Evolutionary conservation across 148 eudicot species (phyloP).

Genomic region (Heliamphora exappendiculata): DNA sequence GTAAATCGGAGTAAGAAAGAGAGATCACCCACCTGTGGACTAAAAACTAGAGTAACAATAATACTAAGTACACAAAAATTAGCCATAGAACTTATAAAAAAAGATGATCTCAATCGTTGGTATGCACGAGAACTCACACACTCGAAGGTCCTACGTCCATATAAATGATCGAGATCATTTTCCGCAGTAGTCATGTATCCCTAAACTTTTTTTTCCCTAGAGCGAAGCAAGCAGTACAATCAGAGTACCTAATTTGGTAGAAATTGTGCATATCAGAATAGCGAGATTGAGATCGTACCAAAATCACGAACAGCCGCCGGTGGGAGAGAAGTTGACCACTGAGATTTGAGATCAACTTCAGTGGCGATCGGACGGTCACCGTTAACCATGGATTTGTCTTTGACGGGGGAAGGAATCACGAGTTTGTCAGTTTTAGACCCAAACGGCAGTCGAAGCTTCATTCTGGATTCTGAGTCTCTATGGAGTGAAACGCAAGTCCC

Average conservation of each 20-base stretch:
- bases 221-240: no score
- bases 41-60: no score
- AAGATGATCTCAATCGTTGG: background rate
- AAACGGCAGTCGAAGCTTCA: slow-evolving; percentile 12
- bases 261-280: background rate
- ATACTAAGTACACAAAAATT: no score
- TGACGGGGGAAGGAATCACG: slow-evolving; percentile 20
- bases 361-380: slow-evolving; percentile 3
- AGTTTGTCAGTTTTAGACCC: slow-evolving; percentile 18
- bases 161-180: background rate
- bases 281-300: slow-evolving; percentile 18
- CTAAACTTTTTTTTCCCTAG: no score
- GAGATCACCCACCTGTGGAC: no score
- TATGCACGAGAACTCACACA: background rate
- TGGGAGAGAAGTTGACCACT: slow-evolving; percentile 11
- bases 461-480: slow-evolving; percentile 14
- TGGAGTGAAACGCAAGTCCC: slow-evolving; percentile 31
- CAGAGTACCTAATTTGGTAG: background rate
- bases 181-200: no score
- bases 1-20: no score
- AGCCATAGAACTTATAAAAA: background rate
- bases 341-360: slow-evolving; percentile 13
- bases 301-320: slow-evolving; percentile 7
- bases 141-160: no score
- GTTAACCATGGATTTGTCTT: slow-evolving; percentile 8